phyloP scores from a whole-genome alignment of 495 filamentous ascomycete species.

The Talaromyces borbonicus region DNA sequence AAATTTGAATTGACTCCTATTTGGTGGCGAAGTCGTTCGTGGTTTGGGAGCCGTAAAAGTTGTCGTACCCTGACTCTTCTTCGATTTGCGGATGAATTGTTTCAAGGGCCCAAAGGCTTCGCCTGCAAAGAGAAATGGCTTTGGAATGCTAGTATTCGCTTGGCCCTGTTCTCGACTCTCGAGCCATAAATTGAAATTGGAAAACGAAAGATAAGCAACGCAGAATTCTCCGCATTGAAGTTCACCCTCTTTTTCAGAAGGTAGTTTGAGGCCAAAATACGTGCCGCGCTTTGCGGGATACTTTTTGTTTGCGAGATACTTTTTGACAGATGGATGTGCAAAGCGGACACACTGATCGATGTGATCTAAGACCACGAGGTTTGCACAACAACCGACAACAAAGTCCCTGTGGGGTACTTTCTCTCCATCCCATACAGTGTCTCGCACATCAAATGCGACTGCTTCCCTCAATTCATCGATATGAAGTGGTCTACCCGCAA shows the following conservation, averaged over 20 bases:
- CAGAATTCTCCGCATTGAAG: slow-evolving; percentile 16
- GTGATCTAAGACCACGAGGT: slow-evolving; percentile 21
- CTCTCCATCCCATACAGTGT: slow-evolving; percentile 15
- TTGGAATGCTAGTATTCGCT: background rate
- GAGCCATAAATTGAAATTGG: slow-evolving; percentile 14
- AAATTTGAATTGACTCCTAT: slow-evolving; percentile 10
- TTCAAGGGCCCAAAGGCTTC: slow-evolving; percentile 1
- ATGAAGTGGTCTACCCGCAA: slow-evolving; percentile 18
- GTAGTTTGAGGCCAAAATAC: slow-evolving; percentile 3
- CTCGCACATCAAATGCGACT: slow-evolving; percentile 14
- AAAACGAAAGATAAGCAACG: slow-evolving; percentile 18
- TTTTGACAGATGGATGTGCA: slow-evolving; percentile 24
- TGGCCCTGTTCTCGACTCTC: background rate
- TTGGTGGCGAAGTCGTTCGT: background rate
- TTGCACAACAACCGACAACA: slow-evolving; percentile 22
- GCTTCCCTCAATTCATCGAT: slow-evolving; percentile 26
- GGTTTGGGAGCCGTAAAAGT: slow-evolving; percentile 4
- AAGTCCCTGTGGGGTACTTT: slow-evolving; percentile 16
- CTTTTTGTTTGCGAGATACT: slow-evolving; percentile 21
- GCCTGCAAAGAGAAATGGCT: background rate
- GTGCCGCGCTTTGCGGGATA: slow-evolving; percentile 16
- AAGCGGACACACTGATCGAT: slow-evolving; percentile 18
- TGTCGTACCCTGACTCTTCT: background rate
- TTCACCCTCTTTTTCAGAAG: slow-evolving; percentile 2
- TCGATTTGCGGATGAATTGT: slow-evolving; percentile 1